Evolutionary conservation across 768 basidiomycete genomes (phyloP).

Genomic region (Serpula lacrymans): DNA sequence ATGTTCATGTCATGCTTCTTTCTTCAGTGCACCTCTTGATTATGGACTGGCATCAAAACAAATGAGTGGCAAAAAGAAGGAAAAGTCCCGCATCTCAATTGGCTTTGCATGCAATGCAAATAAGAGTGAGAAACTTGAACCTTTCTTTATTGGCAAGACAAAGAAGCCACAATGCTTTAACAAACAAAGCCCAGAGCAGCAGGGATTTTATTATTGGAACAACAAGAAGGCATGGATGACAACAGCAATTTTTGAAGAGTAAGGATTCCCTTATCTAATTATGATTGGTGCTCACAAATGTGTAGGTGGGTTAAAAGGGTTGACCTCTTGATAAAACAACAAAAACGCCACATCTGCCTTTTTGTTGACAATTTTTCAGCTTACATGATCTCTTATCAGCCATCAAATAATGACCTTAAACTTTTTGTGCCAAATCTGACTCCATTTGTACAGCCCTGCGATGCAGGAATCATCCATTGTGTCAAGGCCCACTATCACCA

Average conservation of each 20-base stretch:
- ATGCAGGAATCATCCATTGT: constrained; percentile 12
- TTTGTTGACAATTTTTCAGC: constrained; percentile 8
- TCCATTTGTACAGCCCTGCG: constrained; percentile 11
- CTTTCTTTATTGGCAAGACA: constrained; percentile 34
- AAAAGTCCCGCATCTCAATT: constrained; percentile 13
- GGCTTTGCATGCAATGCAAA: constrained; percentile 22
- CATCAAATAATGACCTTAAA: constrained; percentile 6
- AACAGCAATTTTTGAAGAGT: constrained; percentile 31
- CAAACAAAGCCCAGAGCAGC: constrained; percentile 14
- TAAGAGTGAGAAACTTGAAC: constrained; percentile 27
- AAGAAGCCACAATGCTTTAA: constrained; percentile 28
- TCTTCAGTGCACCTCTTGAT: constrained; percentile 10
- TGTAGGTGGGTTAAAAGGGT: constrained; percentile 22
- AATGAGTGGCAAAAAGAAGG: constrained; percentile 17
- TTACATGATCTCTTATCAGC: constrained; percentile 3
- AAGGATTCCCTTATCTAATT: constrained; percentile 5
- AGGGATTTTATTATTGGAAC: constrained; percentile 34
- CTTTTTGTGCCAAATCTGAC: constrained; percentile 13
- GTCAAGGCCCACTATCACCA: constrained; percentile 11
- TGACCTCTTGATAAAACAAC: constrained; percentile 12
- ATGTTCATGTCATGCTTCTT: no score
- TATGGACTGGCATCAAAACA: constrained; percentile 14
- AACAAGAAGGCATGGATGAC: constrained; percentile 42
- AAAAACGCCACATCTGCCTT: constrained; percentile 10
- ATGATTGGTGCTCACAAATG: background rate